phyloP scores from a whole-genome alignment of 345 rosid genomes.

The Isatis tinctoria region DNA sequence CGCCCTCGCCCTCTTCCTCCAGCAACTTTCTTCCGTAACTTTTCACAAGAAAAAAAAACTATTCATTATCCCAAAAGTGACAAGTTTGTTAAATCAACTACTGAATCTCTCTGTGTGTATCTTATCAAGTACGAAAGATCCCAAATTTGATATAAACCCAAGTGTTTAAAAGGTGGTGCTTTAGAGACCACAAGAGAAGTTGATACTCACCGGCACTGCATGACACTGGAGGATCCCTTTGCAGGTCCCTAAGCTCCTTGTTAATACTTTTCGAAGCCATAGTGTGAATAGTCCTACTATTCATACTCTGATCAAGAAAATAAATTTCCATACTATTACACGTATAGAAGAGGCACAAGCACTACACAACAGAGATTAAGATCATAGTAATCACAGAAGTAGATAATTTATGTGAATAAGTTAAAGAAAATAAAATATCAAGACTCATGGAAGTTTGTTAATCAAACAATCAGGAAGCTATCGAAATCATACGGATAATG shows the following conservation, averaged over 20 bases:
- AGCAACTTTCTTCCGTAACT: too few species aligned
- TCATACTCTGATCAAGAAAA: neutral
- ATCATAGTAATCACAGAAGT: neutral
- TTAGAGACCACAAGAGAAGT: too few species aligned
- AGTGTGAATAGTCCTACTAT: neutral
- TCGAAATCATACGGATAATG: neutral
- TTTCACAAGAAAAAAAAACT: neutral
- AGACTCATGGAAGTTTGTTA: neutral
- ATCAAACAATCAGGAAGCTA: neutral
- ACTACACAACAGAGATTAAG: neutral
- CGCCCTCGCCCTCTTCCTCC: too few species aligned
- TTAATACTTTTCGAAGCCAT: constrained; percentile 68
- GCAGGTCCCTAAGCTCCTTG: constrained; percentile 71
- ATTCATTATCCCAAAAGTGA: neutral
- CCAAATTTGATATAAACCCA: too few species aligned
- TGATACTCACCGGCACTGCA: constrained; percentile 62
- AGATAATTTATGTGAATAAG: neutral
- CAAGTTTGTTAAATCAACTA: too few species aligned
- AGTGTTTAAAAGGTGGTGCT: too few species aligned
- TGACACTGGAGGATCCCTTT: constrained; percentile 72
- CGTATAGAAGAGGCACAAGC: neutral
- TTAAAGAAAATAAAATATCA: neutral
- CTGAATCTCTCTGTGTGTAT: too few species aligned
- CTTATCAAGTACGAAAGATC: neutral
- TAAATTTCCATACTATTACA: neutral